Evolutionary conservation across 805 yeast species (phyloP).

Genomic region (Candida takata): DNA sequence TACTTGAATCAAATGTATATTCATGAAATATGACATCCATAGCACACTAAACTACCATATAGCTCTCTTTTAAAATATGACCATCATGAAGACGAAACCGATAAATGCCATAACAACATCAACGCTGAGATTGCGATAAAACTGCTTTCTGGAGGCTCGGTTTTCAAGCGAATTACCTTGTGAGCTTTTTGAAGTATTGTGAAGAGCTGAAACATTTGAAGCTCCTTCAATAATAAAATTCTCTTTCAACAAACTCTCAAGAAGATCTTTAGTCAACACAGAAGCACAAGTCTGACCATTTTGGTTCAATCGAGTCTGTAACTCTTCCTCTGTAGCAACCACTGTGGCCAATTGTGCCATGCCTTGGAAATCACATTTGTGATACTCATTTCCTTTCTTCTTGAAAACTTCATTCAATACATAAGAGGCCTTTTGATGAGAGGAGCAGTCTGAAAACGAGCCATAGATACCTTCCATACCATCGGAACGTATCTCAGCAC

Average conservation of each 20-base stretch:
- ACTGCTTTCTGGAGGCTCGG: conserved; percentile 3
- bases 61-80: conserved; percentile 1
- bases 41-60: background rate
- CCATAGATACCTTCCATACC: conserved; percentile 61
- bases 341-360: conserved; percentile 12
- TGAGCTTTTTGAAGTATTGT: background rate
- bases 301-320: conserved; percentile 5
- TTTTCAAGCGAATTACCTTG: conserved; percentile 1
- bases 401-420: conserved; percentile 56
- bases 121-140: conserved; percentile 6
- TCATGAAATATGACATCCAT: background rate
- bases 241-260: background rate
- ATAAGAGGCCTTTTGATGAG: conserved; percentile 55
- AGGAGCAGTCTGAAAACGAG: conserved; percentile 57
- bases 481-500: conserved; percentile 52
- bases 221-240: background rate
- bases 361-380: conserved; percentile 24
- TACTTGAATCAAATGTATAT: conserved; percentile 2
- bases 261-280: conserved; percentile 5
- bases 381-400: conserved; percentile 31
- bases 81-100: conserved; percentile 3
- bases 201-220: background rate
- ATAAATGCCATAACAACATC: conserved; percentile 5
- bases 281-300: conserved; percentile 17
- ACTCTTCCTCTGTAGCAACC: conserved; percentile 5